Percentiles rank a stretch among this genome's conserved stretches.
phyloP scores from a whole-genome alignment of 2,329 filamentous ascomycete genomes.

The Ophiognomonia clavigignenti-juglandacearum region DNA sequence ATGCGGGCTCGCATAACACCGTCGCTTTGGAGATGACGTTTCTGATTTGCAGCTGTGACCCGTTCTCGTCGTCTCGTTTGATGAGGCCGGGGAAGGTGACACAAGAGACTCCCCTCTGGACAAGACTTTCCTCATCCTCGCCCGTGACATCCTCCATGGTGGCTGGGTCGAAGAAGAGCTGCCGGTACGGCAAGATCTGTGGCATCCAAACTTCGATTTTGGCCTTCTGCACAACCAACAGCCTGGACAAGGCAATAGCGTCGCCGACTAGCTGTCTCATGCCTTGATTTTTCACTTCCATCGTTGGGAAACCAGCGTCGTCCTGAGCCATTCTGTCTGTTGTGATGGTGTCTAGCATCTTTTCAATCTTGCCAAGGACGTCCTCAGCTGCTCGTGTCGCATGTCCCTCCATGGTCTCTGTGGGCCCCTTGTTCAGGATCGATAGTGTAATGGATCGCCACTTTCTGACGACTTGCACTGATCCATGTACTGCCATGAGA shows the following conservation, averaged over 20 bases:
- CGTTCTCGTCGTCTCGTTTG: constrained; percentile 62
- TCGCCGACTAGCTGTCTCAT: constrained; percentile 48
- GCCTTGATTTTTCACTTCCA: constrained; percentile 43
- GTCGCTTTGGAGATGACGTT: constrained; percentile 64
- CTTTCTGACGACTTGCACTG: no score
- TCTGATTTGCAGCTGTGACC: constrained; percentile 53
- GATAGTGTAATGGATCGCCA: constrained; percentile 63
- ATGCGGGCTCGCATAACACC: constrained; percentile 53
- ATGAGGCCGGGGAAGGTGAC: constrained; percentile 61
- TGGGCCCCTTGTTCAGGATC: constrained; percentile 50
- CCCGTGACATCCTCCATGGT: constrained; percentile 65
- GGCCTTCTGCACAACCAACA: constrained; percentile 55
- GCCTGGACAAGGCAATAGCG: constrained; percentile 51
- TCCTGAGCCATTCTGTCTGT: constrained; percentile 24
- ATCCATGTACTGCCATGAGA: constrained; percentile 36
- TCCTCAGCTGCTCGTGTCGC: constrained; percentile 37
- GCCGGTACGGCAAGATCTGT: constrained; percentile 45
- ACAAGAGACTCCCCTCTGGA: constrained; percentile 51
- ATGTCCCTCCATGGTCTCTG: constrained; percentile 39
- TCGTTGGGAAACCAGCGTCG: constrained; percentile 13
- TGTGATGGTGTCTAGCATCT: constrained; percentile 46
- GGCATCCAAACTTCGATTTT: constrained; percentile 54
- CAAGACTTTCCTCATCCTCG: constrained; percentile 52
- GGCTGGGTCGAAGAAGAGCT: constrained; percentile 49
- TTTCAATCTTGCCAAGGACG: constrained; percentile 42